Base-by-base conservation (phyloP, 2,329 filamentous ascomycete species). In the Trichophyton simii region DNA sequence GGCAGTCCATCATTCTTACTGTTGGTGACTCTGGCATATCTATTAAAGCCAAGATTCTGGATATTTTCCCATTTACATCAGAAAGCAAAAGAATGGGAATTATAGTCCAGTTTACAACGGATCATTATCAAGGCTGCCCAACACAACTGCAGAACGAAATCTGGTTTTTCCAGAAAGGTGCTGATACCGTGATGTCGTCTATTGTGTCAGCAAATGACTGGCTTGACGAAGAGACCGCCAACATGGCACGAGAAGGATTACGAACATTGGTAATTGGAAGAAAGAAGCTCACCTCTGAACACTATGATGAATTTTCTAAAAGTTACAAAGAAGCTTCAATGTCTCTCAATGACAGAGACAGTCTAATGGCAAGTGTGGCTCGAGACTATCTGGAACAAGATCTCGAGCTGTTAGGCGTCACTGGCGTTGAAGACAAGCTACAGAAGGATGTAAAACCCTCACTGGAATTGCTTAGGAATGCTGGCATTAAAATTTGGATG, bases 401-500 rank as follows among this genome's bases (percentile, higher is more conserved):
- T 65, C 80, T 99, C 0, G 94, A 99, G 71, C 83, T 99, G 4
- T 82, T 97, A 1, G 94, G 94, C n/a, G 91, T 99, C 11, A 99
- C 94, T 0, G 94, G 94, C 65, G 94, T 99, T 0, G 95, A 99
- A 74, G 94, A 99, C 75, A 96, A 95, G 71, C 82, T 99, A 11
- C 94, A 99, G 72, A 87, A 86, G 65, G 91, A 97, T 69, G 94
- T 99, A 70, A 99, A 97, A 73, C 88, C 92, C 0, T 96, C 91
- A 0, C 80, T 99, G 4, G 95, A 99, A 73, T 83, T 99, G 3
- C 82, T 99, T 59, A 89, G 94, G 66, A 99, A 99, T 69, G 94
- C 94, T 0, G 94, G 94, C 28, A 94, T 99, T 76, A 97, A 97
- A 74, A 97, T 99, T 58, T 99, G 94, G 94, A 99, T 99, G 94